A percentile compares a stretch with the other conserved stretches of the same genome.
These are phyloP conservation scores for Cokeromyces recurvatus DNA, from an alignment of 371 early-diverging fungal genomes.

Conservation along the genomic window DNA sequence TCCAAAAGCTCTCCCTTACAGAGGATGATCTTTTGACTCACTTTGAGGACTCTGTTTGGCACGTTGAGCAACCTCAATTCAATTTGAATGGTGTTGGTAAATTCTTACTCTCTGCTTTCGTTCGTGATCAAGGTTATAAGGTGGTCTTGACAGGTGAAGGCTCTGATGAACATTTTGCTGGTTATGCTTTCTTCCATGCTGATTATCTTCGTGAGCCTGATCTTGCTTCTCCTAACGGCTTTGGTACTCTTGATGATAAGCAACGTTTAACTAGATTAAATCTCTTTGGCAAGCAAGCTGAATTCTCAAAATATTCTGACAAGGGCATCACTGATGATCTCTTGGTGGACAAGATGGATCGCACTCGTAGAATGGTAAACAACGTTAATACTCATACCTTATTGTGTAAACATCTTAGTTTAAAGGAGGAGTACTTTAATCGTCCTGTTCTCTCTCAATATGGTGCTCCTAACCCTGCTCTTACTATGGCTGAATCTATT, in stretches of 20 bases:
- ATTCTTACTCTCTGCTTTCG: conserved; percentile 12
- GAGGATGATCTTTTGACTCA: not conserved
- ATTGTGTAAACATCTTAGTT: not conserved
- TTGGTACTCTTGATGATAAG: conserved; percentile 8
- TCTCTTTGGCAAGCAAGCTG: not conserved
- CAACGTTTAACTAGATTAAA: not conserved
- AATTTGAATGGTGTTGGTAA: conserved; percentile 5
- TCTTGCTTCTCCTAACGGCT: conserved; percentile 10
- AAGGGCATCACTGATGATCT: not conserved
- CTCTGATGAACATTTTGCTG: conserved; percentile 62
- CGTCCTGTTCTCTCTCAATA: not conserved
- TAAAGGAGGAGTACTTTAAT: not conserved
- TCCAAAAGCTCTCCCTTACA: conserved; percentile 13
- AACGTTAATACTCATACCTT: not conserved
- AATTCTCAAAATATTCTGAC: not conserved
- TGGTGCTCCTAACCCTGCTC: conserved; percentile 6
- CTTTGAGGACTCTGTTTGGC: conserved; percentile 22
- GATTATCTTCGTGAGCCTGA: conserved; percentile 27
- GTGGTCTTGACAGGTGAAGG: conserved; percentile 62
- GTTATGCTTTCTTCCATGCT: conserved; percentile 49
- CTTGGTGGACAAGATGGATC: not conserved
- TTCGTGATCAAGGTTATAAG: conserved; percentile 34
- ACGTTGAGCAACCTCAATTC: conserved; percentile 12
- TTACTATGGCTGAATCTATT: conserved; percentile 8
- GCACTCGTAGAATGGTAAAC: conserved; percentile 3